A percentile compares a stretch with the other conserved stretches of the same genome.
These are phyloP conservation scores for Hyphopichia khmerensis DNA, from an alignment of 1,139 yeast genomes.

Conservation along the genomic window DNA sequence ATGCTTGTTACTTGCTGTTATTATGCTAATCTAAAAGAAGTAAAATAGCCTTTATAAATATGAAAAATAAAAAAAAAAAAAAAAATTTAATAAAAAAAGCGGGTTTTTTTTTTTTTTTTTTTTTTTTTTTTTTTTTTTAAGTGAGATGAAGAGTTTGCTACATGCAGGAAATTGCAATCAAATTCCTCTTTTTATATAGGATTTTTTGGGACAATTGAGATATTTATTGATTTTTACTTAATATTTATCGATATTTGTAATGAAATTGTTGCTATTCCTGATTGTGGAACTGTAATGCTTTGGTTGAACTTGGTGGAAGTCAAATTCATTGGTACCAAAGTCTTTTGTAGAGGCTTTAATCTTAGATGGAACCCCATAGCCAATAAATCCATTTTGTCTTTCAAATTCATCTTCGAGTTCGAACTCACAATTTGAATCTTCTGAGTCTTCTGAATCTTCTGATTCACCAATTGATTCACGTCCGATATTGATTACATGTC, in stretches of 20 bases:
- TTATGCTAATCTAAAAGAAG: background rate
- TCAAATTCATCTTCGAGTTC: conserved; percentile 1
- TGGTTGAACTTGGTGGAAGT: background rate
- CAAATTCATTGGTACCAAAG: background rate
- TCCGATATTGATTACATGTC: no score
- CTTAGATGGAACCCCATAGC: conserved; percentile 1
- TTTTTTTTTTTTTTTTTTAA: background rate
- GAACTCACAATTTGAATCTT: background rate
- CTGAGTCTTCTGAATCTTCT: background rate
- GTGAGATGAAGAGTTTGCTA: no score
- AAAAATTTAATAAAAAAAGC: background rate
- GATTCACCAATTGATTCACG: no score
- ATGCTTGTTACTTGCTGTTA: background rate
- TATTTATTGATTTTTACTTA: no score
- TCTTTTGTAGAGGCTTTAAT: background rate
- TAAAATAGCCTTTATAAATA: no score
- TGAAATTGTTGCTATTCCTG: background rate
- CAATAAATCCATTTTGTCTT: conserved; percentile 1
- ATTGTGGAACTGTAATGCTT: background rate
- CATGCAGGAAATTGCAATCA: no score
- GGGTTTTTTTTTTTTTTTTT: conserved; percentile 1
- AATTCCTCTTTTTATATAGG: no score
- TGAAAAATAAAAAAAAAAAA: background rate
- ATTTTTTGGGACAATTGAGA: no score
- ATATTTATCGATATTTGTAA: no score